Conservation (phyloP, 2,329 filamentous ascomycete genomes). For the Scopulariopsis brevicaulis region DNA sequence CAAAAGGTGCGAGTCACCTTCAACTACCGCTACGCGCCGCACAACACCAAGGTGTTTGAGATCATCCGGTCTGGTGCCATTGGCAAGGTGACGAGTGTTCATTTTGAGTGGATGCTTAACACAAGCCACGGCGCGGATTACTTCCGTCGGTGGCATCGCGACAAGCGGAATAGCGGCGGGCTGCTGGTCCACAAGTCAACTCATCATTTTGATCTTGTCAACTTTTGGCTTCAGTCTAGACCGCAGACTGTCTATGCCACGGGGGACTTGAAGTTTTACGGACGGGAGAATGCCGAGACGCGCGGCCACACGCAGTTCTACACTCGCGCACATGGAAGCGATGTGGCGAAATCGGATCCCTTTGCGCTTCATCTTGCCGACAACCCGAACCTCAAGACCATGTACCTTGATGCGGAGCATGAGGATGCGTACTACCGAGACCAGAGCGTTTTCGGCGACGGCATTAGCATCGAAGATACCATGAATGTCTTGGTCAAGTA, state of each 20-base stretch:
- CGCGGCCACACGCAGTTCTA: slow-evolving; percentile 41
- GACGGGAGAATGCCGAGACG: slow-evolving; percentile 46
- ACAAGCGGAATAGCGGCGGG: slow-evolving; percentile 47
- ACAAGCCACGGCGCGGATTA: slow-evolving; percentile 51
- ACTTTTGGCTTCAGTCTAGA: slow-evolving; percentile 47
- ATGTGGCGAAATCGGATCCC: slow-evolving; percentile 38
- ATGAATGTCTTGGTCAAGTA: slow-evolving; percentile 50
- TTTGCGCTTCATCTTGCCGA: slow-evolving; percentile 45
- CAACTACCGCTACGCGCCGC: slow-evolving; percentile 56
- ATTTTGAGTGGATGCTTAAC: slow-evolving; percentile 55
- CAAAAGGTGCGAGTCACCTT: slow-evolving; percentile 44
- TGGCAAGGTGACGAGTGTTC: slow-evolving; percentile 42
- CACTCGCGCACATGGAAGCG: slow-evolving; percentile 34
- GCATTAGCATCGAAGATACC: slow-evolving; percentile 53
- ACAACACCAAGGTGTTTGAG: slow-evolving; percentile 49
- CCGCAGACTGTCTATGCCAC: slow-evolving; percentile 46
- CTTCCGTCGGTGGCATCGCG: slow-evolving; percentile 52
- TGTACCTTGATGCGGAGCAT: slow-evolving; percentile 52
- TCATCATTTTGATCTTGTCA: slow-evolving; percentile 52
- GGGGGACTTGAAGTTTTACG: slow-evolving; percentile 49
- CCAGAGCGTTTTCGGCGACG: slow-evolving; percentile 51
- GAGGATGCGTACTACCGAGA: slow-evolving; percentile 52
- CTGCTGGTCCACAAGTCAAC: slow-evolving; percentile 51
- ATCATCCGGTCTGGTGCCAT: slow-evolving; percentile 41
- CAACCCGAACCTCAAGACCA: slow-evolving; percentile 39